Evolutionary conservation across 345 rosid genomes (phyloP), one percentile per base, ranked within the genome.

Genomic region (Dipteronia dyeriana): DNA sequence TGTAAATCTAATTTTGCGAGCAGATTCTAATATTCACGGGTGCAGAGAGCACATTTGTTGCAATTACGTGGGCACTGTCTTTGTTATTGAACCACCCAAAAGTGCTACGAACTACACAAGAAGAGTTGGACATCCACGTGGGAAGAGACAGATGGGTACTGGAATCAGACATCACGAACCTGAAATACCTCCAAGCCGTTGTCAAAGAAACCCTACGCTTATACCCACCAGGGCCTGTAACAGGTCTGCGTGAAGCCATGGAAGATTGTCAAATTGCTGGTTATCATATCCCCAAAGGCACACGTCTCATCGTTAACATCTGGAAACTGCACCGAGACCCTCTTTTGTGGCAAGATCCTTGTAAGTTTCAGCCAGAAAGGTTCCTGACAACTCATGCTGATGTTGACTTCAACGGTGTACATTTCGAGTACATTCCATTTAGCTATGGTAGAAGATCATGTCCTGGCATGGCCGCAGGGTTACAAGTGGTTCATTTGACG

Each of bases 251-350:
- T 0, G 90, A 88, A 54, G 90, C 91, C 26, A 76, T 78, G 77
- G 90, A 81, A 69, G 88, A 84, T 71, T 88, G 92, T 59, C 9
- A 45, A 49, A 66, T 90, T 13, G 83, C 78, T 20, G 88, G 85
- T 4, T 88, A 82, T 67, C 74, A 61, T 49, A 75, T 88, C 60
- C 77, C 85, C 2, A 90, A 85, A 78, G 92, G 89, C 68, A 76
- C 92, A 2, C 85, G 86, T 23, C 23, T 90, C 49, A 70, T 90
- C 3, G 76, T 84, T 20, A 88, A 90, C 85, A 79, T 90, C 4
- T 85, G 90, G 91, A 88, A 88, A 82, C 76, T 90, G 62, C 94
- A 90, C 5, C 81, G 88, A 20, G 94, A 90, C 76, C 91, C 90
- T 0, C 69, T 78, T 25, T 34, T 82, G 1, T 88, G 94, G 94